These are phyloP conservation scores for Pseudonectria foliicola DNA, from an alignment of 2,329 filamentous ascomycete species.

Conservation along the genomic window DNA sequence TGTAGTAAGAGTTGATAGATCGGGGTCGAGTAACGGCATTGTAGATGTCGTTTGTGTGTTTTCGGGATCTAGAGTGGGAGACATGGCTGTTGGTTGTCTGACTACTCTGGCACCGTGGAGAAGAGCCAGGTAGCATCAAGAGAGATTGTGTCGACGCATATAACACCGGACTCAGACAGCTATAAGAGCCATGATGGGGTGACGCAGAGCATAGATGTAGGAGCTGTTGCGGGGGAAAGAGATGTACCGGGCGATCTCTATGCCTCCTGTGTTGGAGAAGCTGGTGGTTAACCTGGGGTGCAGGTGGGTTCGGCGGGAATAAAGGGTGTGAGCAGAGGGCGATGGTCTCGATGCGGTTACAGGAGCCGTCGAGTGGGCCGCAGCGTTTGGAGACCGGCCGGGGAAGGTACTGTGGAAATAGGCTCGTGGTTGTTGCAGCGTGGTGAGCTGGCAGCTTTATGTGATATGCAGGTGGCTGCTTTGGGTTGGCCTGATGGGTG, in stretches of 20 bases:
- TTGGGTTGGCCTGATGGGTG: slow-evolving; percentile 21
- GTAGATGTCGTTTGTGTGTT: slow-evolving; percentile 15
- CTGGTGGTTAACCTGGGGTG: slow-evolving; percentile 18
- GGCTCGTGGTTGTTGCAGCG: slow-evolving; percentile 20
- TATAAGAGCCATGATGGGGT: slow-evolving; percentile 29
- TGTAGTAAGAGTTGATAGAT: slow-evolving; percentile 36
- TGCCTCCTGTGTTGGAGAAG: slow-evolving; percentile 8
- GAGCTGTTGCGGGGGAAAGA: slow-evolving; percentile 19
- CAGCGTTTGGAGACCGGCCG: slow-evolving; percentile 9
- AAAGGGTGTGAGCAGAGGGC: slow-evolving; percentile 9
- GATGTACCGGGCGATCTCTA: slow-evolving; percentile 20
- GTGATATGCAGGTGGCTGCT: slow-evolving; percentile 29
- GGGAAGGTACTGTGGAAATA: slow-evolving; percentile 14
- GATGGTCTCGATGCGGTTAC: slow-evolving; percentile 21
- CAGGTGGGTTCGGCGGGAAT: slow-evolving; percentile 14
- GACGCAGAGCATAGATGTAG: slow-evolving; percentile 20
- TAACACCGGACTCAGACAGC: slow-evolving; percentile 23
- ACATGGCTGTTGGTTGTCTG: slow-evolving; percentile 18
- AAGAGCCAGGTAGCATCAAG: slow-evolving; percentile 17
- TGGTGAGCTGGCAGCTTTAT: slow-evolving; percentile 25
- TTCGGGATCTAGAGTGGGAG: slow-evolving; percentile 18
- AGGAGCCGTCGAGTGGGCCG: slow-evolving; percentile 19
- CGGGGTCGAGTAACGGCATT: slow-evolving; percentile 21
- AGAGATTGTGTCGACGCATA: slow-evolving; percentile 32
- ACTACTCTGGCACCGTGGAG: slow-evolving; percentile 17